Evolutionary conservation across 140 eudicot species (phyloP).

Genomic region (Senecio squalidus): DNA sequence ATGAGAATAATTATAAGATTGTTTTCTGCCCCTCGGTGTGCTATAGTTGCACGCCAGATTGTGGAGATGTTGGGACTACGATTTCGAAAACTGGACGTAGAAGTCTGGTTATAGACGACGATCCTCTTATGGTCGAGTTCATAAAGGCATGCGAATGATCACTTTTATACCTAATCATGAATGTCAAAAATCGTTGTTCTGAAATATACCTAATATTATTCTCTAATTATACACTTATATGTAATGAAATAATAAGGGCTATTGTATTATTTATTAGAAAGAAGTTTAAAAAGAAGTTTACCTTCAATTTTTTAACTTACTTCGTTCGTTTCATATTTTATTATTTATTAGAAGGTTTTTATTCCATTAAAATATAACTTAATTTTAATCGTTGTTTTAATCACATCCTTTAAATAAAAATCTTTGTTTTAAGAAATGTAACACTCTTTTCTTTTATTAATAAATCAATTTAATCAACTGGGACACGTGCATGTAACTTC

Average conservation of each 20-base stretch:
- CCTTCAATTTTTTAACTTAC: too few species aligned
- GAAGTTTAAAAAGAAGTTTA: too few species aligned
- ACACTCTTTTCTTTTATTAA: too few species aligned
- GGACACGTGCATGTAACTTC: neutral
- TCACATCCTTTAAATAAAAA: too few species aligned
- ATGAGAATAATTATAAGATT: conserved; percentile 36
- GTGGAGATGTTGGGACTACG: conserved; percentile 26
- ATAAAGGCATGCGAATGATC: conserved; percentile 14
- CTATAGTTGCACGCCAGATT: conserved; percentile 14
- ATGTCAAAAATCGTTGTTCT: neutral
- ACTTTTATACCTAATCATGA: neutral
- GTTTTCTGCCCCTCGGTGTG: conserved; percentile 26
- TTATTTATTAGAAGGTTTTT: too few species aligned
- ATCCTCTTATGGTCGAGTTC: conserved; percentile 21
- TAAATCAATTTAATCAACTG: neutral
- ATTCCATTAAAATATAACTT: too few species aligned
- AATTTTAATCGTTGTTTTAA: too few species aligned
- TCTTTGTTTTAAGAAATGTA: too few species aligned
- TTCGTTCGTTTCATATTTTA: too few species aligned
- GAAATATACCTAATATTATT: neutral
- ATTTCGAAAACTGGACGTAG: conserved; percentile 17
- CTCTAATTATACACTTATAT: too few species aligned
- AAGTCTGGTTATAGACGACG: conserved; percentile 15
- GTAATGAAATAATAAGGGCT: too few species aligned
- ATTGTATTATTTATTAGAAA: too few species aligned